Conservation (phyloP, 2,329 filamentous ascomycete genomes). For the Dactylellina leptospora region DNA sequence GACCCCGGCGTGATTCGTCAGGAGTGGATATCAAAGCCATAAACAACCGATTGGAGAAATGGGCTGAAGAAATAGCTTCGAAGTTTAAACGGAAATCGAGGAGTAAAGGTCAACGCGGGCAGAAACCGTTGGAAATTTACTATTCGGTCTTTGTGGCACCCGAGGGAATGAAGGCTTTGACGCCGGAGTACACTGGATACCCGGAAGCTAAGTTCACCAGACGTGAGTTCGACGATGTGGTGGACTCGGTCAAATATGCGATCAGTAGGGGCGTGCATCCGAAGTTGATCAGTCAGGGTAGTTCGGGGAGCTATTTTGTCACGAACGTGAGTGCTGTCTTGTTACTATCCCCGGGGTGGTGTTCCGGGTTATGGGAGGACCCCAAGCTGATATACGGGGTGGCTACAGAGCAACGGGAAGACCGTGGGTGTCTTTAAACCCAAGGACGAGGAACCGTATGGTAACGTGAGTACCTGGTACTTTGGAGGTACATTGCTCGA, state of each 20-base stretch:
- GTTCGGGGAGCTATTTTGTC: slow-evolving; percentile 97
- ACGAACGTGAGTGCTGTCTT: slow-evolving; percentile 66
- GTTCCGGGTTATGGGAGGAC: not conserved
- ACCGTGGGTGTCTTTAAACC: slow-evolving; percentile 98
- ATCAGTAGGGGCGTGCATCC: slow-evolving; percentile 93
- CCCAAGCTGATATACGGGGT: not conserved
- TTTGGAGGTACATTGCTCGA: not conserved
- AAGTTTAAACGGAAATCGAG: slow-evolving; percentile 75
- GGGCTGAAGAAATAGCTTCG: slow-evolving; percentile 97
- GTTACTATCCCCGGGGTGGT: not conserved
- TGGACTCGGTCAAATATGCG: slow-evolving; percentile 87
- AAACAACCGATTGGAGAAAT: slow-evolving; percentile 91
- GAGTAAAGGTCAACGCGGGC: slow-evolving; percentile 65
- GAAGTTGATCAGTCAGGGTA: slow-evolving; percentile 95
- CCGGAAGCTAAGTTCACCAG: slow-evolving; percentile 76
- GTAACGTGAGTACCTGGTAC: slow-evolving; percentile 62
- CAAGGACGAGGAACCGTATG: slow-evolving; percentile 98
- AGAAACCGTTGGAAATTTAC: slow-evolving; percentile 87
- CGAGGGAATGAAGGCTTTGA: slow-evolving; percentile 82
- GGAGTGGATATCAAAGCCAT: slow-evolving; percentile 98
- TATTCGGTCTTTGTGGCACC: slow-evolving; percentile 96
- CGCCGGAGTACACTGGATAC: slow-evolving; percentile 64
- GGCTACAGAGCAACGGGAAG: slow-evolving; percentile 74
- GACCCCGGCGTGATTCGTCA: slow-evolving; percentile 75
- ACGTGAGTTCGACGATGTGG: slow-evolving; percentile 83